Percentiles rank a stretch among this genome's conserved stretches.
phyloP scores from a whole-genome alignment of 2,329 filamentous ascomycete genomes.

The Neospermospora avenae region DNA sequence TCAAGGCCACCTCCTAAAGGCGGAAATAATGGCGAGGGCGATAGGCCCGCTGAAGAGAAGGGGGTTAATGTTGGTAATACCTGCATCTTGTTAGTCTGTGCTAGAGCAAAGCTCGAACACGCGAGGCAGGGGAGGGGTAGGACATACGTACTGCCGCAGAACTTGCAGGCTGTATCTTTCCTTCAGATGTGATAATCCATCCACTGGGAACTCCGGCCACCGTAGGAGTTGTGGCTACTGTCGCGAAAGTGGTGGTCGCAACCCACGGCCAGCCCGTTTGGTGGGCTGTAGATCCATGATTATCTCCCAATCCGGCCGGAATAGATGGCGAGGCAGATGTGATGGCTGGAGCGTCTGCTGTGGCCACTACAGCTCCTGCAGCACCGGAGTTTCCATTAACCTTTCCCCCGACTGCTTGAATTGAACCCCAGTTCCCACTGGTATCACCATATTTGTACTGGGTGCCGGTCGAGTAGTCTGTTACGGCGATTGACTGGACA shows the following conservation, averaged over 20 bases:
- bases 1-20: conserved; percentile 30
- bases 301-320: conserved; percentile 65
- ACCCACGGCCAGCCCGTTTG: conserved; percentile 70
- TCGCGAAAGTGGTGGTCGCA: conserved; percentile 48
- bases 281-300: conserved; percentile 49
- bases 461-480: conserved; percentile 90
- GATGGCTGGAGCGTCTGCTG: conserved; percentile 61
- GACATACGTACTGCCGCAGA: conserved; percentile 64
- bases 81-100: conserved; percentile 32
- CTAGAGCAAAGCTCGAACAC: not conserved
- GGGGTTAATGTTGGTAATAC: conserved; percentile 48
- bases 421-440: conserved; percentile 77
- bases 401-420: conserved; percentile 72
- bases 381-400: conserved; percentile 61
- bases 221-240: conserved; percentile 40
- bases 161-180: conserved; percentile 73
- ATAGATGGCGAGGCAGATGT: conserved; percentile 61
- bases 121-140: conserved; percentile 27
- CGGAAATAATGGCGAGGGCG: conserved; percentile 43
- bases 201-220: conserved; percentile 64
- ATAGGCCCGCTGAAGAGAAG: conserved; percentile 48
- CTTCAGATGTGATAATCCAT: conserved; percentile 75
- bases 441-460: conserved; percentile 79
- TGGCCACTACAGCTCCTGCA: conserved; percentile 40
- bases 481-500: conserved; percentile 71